A percentile compares a stretch with the other conserved stretches of the same genome.
Evolutionary conservation across 1,284 basidiomycete genomes (phyloP).

Genomic region (Melampsora larici-populina): DNA sequence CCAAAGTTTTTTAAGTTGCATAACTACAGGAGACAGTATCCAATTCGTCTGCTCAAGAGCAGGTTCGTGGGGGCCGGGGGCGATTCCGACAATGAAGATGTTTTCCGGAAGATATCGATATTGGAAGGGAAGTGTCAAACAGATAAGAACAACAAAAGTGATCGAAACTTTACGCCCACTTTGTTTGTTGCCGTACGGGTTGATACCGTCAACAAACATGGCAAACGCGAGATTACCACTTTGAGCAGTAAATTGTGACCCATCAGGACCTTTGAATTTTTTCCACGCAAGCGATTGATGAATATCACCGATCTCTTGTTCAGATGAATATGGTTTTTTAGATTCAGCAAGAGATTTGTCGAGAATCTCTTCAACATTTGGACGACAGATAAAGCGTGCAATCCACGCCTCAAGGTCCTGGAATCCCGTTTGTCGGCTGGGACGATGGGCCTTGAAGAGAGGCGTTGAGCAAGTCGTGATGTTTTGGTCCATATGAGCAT

Average conservation of each 20-base stretch:
- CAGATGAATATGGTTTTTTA: not conserved
- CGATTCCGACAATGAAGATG: slow-evolving; percentile 49
- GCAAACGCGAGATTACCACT: slow-evolving; percentile 1
- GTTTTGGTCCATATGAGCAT: too few relatives aligned
- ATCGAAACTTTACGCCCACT: not conserved
- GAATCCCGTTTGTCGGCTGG: not conserved
- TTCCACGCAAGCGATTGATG: slow-evolving; percentile 6
- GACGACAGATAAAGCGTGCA: slow-evolving; percentile 7
- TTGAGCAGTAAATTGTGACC: not conserved
- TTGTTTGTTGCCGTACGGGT: slow-evolving; percentile 19
- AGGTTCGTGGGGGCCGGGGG: slow-evolving; percentile 56
- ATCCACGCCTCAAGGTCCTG: slow-evolving; percentile 13
- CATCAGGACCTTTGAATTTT: not conserved
- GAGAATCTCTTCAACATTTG: not conserved
- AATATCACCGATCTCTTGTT: slow-evolving; percentile 1
- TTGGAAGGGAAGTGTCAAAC: slow-evolving; percentile 41
- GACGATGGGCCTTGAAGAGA: not conserved
- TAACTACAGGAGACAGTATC: slow-evolving; percentile 50
- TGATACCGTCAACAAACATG: slow-evolving; percentile 33
- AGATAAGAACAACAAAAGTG: slow-evolving; percentile 22
- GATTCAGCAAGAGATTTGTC: not conserved
- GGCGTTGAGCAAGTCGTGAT: too few relatives aligned
- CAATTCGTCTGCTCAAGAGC: slow-evolving; percentile 51
- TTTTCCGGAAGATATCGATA: slow-evolving; percentile 45
- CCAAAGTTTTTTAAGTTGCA: slow-evolving; percentile 52